A percentile compares a stretch with the other conserved stretches of the same genome.
Conservation (phyloP, 495 filamentous ascomycete species). For the Sabuloglossum arenarium region DNA sequence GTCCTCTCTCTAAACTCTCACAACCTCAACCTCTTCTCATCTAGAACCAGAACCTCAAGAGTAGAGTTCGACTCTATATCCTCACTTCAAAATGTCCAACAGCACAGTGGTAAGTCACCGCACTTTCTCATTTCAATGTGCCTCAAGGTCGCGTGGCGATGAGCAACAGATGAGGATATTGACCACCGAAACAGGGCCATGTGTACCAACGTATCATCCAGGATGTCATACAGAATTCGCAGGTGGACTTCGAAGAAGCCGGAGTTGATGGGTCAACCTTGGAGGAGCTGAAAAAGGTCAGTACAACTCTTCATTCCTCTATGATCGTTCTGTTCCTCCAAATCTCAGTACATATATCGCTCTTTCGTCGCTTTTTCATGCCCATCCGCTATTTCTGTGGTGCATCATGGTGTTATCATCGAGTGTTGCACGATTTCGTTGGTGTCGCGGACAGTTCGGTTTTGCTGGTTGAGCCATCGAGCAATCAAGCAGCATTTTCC, state of each 20-base stretch:
- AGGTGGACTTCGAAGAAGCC: constrained; percentile 90
- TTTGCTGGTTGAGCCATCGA: not conserved
- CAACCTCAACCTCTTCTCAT: not conserved
- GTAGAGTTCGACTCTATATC: constrained; percentile 4
- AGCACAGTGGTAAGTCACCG: constrained; percentile 38
- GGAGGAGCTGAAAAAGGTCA: constrained; percentile 62
- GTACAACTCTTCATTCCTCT: not conserved
- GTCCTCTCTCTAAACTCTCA: not conserved
- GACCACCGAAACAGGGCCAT: constrained; percentile 32
- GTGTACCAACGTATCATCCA: constrained; percentile 83
- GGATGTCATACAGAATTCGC: constrained; percentile 70
- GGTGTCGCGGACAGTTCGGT: not conserved
- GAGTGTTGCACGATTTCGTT: not conserved
- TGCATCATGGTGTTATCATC: not conserved
- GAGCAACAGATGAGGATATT: not conserved
- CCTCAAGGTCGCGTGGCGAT: constrained; percentile 2
- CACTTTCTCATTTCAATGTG: constrained; percentile 8
- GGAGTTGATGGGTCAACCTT: constrained; percentile 75
- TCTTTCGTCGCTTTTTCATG: not conserved
- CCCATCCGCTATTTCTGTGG: not conserved
- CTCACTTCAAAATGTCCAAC: constrained; percentile 36
- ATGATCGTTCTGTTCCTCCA: not conserved
- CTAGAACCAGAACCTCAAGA: constrained; percentile 22
- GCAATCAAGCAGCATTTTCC: not conserved
- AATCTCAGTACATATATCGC: not conserved